phyloP scores from a whole-genome alignment of 148 eudicot genomes.

The Rhododendron kiyosumense region DNA sequence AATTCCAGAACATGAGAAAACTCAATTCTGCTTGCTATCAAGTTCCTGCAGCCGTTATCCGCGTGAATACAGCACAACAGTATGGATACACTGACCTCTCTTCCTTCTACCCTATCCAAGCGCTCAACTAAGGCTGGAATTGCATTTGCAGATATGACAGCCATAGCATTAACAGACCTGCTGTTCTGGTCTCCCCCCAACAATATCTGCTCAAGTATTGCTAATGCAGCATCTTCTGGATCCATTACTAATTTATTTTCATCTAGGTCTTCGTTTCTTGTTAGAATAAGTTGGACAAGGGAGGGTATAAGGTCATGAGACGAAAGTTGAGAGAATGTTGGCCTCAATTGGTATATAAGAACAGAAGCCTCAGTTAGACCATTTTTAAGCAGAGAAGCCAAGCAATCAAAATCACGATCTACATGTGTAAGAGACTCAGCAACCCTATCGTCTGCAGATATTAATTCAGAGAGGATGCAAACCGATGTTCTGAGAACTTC shows the following conservation, averaged over 20 bases:
- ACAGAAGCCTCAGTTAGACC: slow-evolving; percentile 47
- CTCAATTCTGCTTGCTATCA: slow-evolving; percentile 47
- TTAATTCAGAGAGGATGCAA: slow-evolving; percentile 35
- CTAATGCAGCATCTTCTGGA: slow-evolving; percentile 47
- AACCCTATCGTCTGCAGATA: slow-evolving; percentile 37
- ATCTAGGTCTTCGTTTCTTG: slow-evolving; percentile 24
- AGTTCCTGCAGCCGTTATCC: slow-evolving; percentile 39
- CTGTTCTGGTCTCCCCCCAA: slow-evolving; percentile 41
- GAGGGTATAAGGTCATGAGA: slow-evolving; percentile 30
- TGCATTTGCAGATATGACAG: slow-evolving; percentile 30
- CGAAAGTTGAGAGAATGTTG: slow-evolving; percentile 42
- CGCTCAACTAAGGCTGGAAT: slow-evolving; percentile 36
- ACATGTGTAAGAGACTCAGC: slow-evolving; percentile 30
- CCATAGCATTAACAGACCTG: slow-evolving; percentile 22
- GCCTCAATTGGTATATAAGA: slow-evolving; percentile 36
- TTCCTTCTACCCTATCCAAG: slow-evolving; percentile 29
- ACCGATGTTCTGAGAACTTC: slow-evolving; percentile 44
- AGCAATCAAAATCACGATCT: slow-evolving; percentile 40
- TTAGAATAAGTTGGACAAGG: slow-evolving; percentile 29
- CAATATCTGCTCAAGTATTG: slow-evolving; percentile 39
- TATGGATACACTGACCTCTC: slow-evolving; percentile 28
- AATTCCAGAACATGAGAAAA: slow-evolving; percentile 48
- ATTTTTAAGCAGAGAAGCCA: slow-evolving; percentile 38
- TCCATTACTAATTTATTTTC: slow-evolving; percentile 26
- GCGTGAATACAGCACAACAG: slow-evolving; percentile 38